Evolutionary conservation across 2,329 filamentous ascomycete species (phyloP).

Genomic region (Sporothrix dimorphospora): DNA sequence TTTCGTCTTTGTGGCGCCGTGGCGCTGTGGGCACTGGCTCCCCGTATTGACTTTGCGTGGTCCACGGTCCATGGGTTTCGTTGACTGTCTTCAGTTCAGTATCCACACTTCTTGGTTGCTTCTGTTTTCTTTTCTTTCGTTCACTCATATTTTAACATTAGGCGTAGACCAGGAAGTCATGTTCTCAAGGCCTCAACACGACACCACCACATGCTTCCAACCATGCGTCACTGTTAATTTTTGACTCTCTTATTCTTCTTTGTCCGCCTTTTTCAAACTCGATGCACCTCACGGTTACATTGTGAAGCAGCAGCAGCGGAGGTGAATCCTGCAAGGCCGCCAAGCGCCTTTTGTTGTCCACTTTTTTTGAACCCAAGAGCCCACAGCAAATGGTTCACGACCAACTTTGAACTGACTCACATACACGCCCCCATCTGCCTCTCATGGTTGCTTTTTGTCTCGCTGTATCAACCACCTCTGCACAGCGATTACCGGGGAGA

Average conservation of each 20-base stretch:
- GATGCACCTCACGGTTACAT: not conserved
- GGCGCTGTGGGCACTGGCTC: not conserved
- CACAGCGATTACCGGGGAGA: constrained; percentile 5
- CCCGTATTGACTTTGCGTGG: not conserved
- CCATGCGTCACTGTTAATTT: not conserved
- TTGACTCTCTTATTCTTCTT: not conserved
- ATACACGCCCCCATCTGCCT: not conserved
- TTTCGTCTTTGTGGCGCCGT: constrained; percentile 16
- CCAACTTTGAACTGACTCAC: not conserved
- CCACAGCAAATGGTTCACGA: not conserved
- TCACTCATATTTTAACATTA: too few species aligned
- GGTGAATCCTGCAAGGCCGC: not conserved
- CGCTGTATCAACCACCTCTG: not conserved
- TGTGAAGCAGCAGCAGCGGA: not conserved
- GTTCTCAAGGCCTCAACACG: not conserved
- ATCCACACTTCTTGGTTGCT: too few species aligned
- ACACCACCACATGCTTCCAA: not conserved
- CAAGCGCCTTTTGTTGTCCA: not conserved
- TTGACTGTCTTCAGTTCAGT: not conserved
- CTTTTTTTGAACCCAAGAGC: not conserved
- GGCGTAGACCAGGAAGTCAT: too few species aligned
- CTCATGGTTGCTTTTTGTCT: not conserved
- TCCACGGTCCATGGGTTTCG: not conserved
- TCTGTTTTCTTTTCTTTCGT: not conserved
- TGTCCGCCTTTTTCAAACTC: not conserved